Evolutionary conservation across 768 basidiomycete genomes (phyloP), one percentile per base, ranked within the genome.

Genomic region (Pholiota conissans): DNA sequence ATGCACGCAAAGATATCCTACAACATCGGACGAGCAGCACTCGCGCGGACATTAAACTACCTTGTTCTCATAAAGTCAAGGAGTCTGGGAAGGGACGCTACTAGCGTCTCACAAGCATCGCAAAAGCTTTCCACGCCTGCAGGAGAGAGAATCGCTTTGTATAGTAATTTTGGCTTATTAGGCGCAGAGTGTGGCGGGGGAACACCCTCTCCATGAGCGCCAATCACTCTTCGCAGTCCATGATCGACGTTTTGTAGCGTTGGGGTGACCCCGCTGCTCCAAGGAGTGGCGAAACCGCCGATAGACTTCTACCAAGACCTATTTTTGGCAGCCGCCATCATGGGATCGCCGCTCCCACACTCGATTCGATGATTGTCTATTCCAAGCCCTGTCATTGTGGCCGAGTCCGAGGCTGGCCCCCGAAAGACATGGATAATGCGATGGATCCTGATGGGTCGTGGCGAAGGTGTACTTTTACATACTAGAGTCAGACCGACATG

Each of bases 201-300:
- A 28, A 22, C 30, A 16, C 20, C 20, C 18, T n/a, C 14, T 14
- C 27, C 11, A 46, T 18, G 53, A 55, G 53, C 53, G 53, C 53
- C 29, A 34, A 48, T 49, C 30, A 49, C 32, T 24, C 24, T 32
- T 45, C 22, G 8, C 18, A 7, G 42, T 1, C 42, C 30, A 50
- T 50, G 40, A 34, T 27, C 42, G 34, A 45, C 46, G 29, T 46
- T 32, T 37, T 20, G 4, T 9, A 16, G 28, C 18, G 42, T 28
- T 45, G 24, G 18, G 35, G 37, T 24, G 10, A 32, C 18, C 35
- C 55, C 34, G 46, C 55, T 29, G 14, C 55, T 26, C 47, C 48
- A 56, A 56, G 55, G 55, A 49, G 48, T 32, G 18, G 30, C 30
- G 20, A 56, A 56, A 27, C 20, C 22, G 34, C 55, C 55, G 55